Evolutionary conservation across 2,329 filamentous ascomycete genomes (phyloP).

Genomic region (Aspergillus sp.): DNA sequence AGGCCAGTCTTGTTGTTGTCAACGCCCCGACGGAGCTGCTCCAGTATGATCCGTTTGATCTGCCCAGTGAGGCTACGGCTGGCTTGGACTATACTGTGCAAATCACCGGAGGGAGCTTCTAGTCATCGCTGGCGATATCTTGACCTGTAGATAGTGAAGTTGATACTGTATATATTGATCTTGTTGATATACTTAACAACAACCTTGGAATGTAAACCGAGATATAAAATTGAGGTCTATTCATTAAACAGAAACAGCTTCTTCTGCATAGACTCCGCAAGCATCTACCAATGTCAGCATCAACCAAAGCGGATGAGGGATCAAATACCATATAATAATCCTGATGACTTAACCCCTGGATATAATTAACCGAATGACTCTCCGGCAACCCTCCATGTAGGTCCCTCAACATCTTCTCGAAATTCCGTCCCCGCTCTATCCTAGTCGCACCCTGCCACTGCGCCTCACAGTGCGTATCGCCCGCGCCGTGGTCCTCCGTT

Average conservation of each 20-base stretch:
- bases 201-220: too few relatives aligned
- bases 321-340: not conserved
- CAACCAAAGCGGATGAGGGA: not conserved
- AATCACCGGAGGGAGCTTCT: not conserved
- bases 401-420: not conserved
- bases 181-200: too few relatives aligned
- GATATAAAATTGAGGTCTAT: not conserved
- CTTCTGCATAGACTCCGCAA: not conserved
- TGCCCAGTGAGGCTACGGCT: not conserved
- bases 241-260: not conserved
- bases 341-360: not conserved
- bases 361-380: not conserved
- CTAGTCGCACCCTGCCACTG: not conserved
- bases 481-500: not conserved
- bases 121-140: not conserved
- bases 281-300: not conserved
- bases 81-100: slow-evolving; percentile 1
- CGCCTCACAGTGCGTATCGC: not conserved
- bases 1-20: slow-evolving; percentile 10
- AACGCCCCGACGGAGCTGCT: slow-evolving; percentile 6
- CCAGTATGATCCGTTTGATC: slow-evolving; percentile 7
- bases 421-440: not conserved
- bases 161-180: not conserved
- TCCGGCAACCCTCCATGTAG: not conserved
- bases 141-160: not conserved